Base-by-base conservation (phyloP, 345 rosid genomes). In the Carallia brachiata region DNA sequence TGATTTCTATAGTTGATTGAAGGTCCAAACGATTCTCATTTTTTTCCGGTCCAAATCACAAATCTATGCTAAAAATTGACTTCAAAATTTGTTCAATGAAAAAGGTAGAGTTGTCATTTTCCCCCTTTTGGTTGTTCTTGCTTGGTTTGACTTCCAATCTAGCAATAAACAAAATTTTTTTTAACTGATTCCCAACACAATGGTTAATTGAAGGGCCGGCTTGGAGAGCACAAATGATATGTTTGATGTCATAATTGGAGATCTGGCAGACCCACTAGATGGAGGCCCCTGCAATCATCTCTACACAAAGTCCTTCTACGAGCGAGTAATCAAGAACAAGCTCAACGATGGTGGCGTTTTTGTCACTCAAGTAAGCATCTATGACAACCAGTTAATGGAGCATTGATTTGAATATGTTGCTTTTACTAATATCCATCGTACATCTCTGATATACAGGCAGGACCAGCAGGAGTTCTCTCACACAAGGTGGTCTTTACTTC, bases 401-500 rank as follows among this genome's bases (percentile, higher is more conserved):
- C 4, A 10, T 13, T 12, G 50, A 15, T 44, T 44, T 44, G 50
- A 15, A 10, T 0, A 32, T 3, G 16, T 44, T 44, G 50, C 50
- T 44, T 2, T 55, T 8, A n/a, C 13, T 19, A 55, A 10, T 55
- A 2, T n/a, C 59, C 0, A 8, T 34, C 48, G 12, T 2, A 10
- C 50, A 12, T 44, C 16, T 9, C 2, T n/a, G 2, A 4, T 13
- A 1, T 47, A 48, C 36, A 62, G 72, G 72, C 58, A 16, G 68
- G 73, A 23, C 48, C 37, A 15, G 77, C 64, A 18, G 77, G 77
- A 23, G 18, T 74, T 23, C 64, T 68, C 15, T 54, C 73, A 17
- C 77, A 74, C 64, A 74, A 68, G 64, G 39, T 39, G 58, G 72
- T 74, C 63, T 74, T 74, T 30, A 30, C 72, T 55, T 44, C 77